Base-by-base conservation (phyloP, 23 red algal genomes). In the Pyropia yezoensis region DNA sequence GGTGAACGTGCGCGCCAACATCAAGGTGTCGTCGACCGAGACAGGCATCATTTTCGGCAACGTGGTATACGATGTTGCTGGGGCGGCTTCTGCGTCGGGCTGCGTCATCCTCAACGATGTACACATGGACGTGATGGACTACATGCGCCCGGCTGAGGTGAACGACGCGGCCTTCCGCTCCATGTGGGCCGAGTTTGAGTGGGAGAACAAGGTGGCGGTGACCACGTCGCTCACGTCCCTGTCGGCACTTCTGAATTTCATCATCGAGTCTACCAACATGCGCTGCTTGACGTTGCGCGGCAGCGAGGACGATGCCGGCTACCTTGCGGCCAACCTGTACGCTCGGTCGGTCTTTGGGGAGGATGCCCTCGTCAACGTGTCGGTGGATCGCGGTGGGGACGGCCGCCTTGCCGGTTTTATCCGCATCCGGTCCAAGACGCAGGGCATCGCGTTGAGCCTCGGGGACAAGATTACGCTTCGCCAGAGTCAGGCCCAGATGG, bases 11-110 rank as follows among this genome's bases (percentile, higher is more conserved):
- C 85, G 86, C 14, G 83, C 86, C 30, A 89, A 83, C 50, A 83
- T 98, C 52, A 98, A 98, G 75, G 85, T 97, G 20, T 90, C 85
- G 8, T 98, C 94, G 13, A 90, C 94, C 0, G 94, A 98, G 49
- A 91, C 85, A 18, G 94, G 94, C n/a, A 85, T 98, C 47, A 98
- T 98, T 26, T 98, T 98, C 55, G 94, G 94, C 59, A 98, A 90
- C 27, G 76, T 98, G 30, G 94, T 98, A 9, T 98, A 90, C 56
- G 94, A 98, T 52, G 55, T 88, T 49, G 86, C 76, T 30, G 80
- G 89, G 19, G 63, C 79, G 13, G 79, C 72, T 0, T 75, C 76
- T 19, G 57, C 59, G 21, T 77, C 70, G 24, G 70, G 85, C 32
- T 91, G 94, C 39, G 80, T 98, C 59, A 98, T 98, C 27, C 59